A percentile compares a stretch with the other conserved stretches of the same genome.
phyloP scores from a whole-genome alignment of 148 eudicot genomes.

The Camellia japonica region DNA sequence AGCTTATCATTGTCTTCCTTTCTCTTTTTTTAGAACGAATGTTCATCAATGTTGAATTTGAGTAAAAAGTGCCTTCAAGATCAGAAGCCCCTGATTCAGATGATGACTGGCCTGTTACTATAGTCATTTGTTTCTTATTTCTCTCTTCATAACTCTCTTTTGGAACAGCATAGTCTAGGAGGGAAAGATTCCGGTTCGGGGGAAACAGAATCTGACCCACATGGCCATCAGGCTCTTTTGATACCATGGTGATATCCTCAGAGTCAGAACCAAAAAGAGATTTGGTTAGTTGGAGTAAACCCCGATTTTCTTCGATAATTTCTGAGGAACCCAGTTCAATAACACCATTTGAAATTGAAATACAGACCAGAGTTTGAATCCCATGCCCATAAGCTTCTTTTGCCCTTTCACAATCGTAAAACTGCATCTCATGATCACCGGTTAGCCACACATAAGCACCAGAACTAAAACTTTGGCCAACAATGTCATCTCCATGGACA shows the following conservation, averaged over 20 bases:
- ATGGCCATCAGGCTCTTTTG: background rate
- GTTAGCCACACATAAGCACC: constrained; percentile 24
- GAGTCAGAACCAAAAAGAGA: constrained; percentile 17
- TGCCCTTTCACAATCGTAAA: constrained; percentile 19
- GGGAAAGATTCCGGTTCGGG: background rate
- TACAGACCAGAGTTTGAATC: constrained; percentile 29
- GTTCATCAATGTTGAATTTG: background rate
- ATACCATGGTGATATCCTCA: no score
- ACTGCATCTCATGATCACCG: constrained; percentile 15
- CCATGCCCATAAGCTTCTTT: constrained; percentile 31
- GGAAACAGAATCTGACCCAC: background rate
- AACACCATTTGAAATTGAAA: constrained; percentile 29
- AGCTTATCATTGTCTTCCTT: constrained; percentile 58
- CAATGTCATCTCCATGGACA: constrained; percentile 11
- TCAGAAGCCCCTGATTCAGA: constrained; percentile 18
- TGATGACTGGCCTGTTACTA: background rate
- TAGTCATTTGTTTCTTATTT: constrained; percentile 13
- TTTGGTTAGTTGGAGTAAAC: constrained; percentile 7
- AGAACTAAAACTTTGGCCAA: constrained; percentile 10
- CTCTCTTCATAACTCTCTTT: no score
- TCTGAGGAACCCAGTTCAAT: constrained; percentile 34
- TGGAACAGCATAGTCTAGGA: no score
- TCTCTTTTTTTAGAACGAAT: constrained; percentile 24
- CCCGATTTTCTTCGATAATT: constrained; percentile 21
- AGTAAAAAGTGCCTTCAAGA: background rate